Base-by-base conservation (phyloP, 2,329 filamentous ascomycete genomes). In the Aspergillus brunneoviolaceus region DNA sequence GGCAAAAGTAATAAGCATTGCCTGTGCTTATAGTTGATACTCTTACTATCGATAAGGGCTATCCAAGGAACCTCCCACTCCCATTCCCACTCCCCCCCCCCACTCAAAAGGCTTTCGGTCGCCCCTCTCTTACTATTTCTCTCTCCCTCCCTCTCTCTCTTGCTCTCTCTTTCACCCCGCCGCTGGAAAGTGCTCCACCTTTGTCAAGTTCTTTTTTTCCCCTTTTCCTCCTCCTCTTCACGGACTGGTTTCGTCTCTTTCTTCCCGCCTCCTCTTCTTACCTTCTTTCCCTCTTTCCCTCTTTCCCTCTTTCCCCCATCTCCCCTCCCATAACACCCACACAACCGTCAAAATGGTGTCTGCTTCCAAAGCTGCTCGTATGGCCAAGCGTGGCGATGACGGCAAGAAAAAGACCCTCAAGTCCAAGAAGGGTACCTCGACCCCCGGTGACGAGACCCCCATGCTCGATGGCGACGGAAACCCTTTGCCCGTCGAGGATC, bases 401-500 rank as follows among this genome's bases (percentile, higher is more conserved):
- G 87, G 88, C 69, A 89, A 91, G 81, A 93, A 84, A 77, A 85
- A 94, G 85, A 82, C 77, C 72, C 84, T 84, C 60, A 83, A 90
- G 79, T 85, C 85, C 73, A 86, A 90, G 80, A 75, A 74, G 69
- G 72, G 70, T 71, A 89, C 89, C 70, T 29, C 42, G 11, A 31
- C 31, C 25, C 27, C 31, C 42, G 45, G 23, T 45, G 89, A 94
- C 68, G 89, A 89, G 64, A 78, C 76, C 49, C 80, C 84, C 59
- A 75, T 87, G 69, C 79, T 89, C 65, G 88, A 92, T 70, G 86
- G 77, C 64, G 80, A 88, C 72, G 87, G 86, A 72, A 77, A 81
- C 58, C 70, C 76, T 58, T 64, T 82, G n/a, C 77, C 81, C 49
- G 79, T 81, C 62, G 77, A 82, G 50, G 89, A 90, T 57, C 84